Conservation (phyloP, 1,284 basidiomycete species). For the Erythrobasidium hasegawianum region DNA sequence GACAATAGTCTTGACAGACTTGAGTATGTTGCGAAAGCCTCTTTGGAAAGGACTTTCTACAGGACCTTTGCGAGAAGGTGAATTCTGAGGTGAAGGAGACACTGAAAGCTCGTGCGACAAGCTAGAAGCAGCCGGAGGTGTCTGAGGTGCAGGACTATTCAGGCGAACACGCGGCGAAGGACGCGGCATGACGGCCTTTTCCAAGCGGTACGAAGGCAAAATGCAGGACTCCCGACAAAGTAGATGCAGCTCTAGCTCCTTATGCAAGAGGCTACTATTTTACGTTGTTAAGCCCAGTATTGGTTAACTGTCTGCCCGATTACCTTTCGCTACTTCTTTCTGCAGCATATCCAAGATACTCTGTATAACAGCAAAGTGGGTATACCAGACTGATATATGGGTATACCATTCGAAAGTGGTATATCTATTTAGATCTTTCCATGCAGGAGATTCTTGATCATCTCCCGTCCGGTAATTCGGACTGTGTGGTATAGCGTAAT, state of each 20-base stretch:
- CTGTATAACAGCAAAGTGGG: not conserved
- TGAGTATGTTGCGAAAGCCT: constrained; percentile 19
- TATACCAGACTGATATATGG: not conserved
- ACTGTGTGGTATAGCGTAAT: constrained; percentile 75
- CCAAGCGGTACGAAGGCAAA: not conserved
- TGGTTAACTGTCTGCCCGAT: too few species aligned
- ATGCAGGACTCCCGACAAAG: not conserved
- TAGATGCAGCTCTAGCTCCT: too few species aligned
- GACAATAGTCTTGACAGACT: not conserved
- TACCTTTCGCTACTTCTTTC: too few species aligned
- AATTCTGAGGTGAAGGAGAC: constrained; percentile 14
- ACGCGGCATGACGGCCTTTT: constrained; percentile 1
- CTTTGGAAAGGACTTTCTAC: constrained; percentile 22
- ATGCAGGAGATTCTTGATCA: constrained; percentile 70
- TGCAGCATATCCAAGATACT: not conserved
- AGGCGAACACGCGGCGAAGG: constrained; percentile 22
- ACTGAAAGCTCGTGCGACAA: not conserved
- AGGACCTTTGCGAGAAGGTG: constrained; percentile 19
- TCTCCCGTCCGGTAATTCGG: constrained; percentile 76
- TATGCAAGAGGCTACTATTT: too few species aligned
- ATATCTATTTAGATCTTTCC: constrained; percentile 73
- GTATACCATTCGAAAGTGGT: not conserved
- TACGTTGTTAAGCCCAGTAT: too few species aligned
- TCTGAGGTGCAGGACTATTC: constrained; percentile 27
- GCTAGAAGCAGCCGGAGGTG: constrained; percentile 11